Conservation (phyloP, 2,329 filamentous ascomycete species). For the Epichloe baconii region DNA sequence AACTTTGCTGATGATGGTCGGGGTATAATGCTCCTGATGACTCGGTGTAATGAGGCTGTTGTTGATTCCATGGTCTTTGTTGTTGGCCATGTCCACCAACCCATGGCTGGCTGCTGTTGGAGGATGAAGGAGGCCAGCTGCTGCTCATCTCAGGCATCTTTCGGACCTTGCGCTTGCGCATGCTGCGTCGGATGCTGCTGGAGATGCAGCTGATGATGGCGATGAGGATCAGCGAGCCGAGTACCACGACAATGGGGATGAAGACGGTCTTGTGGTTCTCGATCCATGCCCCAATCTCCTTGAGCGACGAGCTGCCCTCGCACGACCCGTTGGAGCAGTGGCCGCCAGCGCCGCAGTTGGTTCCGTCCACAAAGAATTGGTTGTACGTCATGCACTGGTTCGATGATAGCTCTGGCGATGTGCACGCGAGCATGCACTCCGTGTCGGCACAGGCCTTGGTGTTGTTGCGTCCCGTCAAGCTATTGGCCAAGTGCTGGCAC, state of each 20-base stretch:
- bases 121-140: constrained; percentile 13
- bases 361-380: constrained; percentile 91
- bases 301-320: constrained; percentile 52
- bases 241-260: constrained; percentile 57
- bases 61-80: too few relatives aligned
- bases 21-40: not conserved
- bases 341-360: constrained; percentile 68
- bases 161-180: constrained; percentile 4
- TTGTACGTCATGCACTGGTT: constrained; percentile 62
- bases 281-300: constrained; percentile 66
- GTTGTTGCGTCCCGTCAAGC: constrained; percentile 57
- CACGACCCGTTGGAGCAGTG: constrained; percentile 69
- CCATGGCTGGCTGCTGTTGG: not conserved
- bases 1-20: too few relatives aligned
- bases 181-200: constrained; percentile 25
- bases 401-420: constrained; percentile 51
- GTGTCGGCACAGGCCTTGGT: constrained; percentile 58
- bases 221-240: constrained; percentile 62
- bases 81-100: too few relatives aligned
- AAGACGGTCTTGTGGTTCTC: constrained; percentile 63
- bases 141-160: not conserved
- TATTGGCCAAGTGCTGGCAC: constrained; percentile 74
- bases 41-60: not conserved
- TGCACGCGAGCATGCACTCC: constrained; percentile 67
- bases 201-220: constrained; percentile 54